phyloP scores from a whole-genome alignment of 148 eudicot species.

The Polygonum aviculare region DNA sequence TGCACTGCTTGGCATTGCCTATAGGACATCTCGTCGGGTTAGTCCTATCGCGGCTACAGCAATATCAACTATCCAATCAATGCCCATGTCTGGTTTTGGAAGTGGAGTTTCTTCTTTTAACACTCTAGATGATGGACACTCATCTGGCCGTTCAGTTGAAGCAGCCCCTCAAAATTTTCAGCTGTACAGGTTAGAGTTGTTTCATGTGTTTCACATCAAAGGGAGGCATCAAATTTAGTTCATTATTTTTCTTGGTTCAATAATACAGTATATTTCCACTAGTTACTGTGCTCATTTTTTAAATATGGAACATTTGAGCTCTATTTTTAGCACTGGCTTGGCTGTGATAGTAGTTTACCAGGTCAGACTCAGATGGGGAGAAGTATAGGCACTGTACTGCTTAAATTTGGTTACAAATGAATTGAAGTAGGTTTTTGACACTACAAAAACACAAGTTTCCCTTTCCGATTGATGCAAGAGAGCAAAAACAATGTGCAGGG shows the following conservation, averaged over 20 bases:
- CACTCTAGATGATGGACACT: constrained; percentile 57
- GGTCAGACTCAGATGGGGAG: neutral
- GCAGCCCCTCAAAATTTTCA: constrained; percentile 76
- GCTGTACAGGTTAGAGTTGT: constrained; percentile 50
- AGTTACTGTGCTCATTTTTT: neutral
- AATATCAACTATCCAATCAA: constrained; percentile 77
- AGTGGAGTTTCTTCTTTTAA: constrained; percentile 67
- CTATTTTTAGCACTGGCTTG: neutral
- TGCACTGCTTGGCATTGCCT: constrained; percentile 82
- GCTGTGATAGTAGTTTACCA: neutral
- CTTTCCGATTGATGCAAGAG: neutral
- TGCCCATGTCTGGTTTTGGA: constrained; percentile 83
- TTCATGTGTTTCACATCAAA: neutral
- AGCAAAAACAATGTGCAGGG: neutral
- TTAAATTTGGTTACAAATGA: neutral
- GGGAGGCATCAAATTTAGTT: neutral
- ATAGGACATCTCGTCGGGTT: constrained; percentile 75
- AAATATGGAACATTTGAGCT: neutral
- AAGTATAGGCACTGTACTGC: neutral
- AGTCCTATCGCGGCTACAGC: constrained; percentile 80
- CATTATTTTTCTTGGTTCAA: neutral
- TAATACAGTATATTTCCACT: neutral
- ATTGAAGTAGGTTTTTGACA: neutral
- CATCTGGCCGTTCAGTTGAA: constrained; percentile 45
- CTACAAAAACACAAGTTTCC: neutral